These are phyloP conservation scores for Luzula sylvatica DNA, from an alignment of 176 grass and related monocot species.

Conservation along the genomic window DNA sequence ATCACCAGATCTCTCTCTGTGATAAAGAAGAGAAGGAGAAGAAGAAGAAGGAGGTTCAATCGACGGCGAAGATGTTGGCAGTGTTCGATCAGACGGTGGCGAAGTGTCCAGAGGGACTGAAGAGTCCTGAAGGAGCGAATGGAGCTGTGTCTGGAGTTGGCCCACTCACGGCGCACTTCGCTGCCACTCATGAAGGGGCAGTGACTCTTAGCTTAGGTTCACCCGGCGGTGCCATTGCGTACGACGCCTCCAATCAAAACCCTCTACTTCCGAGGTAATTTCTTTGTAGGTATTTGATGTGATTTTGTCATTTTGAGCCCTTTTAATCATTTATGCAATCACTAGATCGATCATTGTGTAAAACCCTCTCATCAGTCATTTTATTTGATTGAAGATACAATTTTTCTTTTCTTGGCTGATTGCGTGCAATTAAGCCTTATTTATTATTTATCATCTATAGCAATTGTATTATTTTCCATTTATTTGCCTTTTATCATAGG, in stretches of 20 bases:
- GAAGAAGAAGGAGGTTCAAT: slow-evolving; percentile 17
- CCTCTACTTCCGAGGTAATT: slow-evolving; percentile 57
- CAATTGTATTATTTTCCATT: too few species aligned
- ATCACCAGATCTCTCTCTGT: slow-evolving; percentile 7
- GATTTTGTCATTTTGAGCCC: too few species aligned
- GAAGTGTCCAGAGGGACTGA: slow-evolving; percentile 79
- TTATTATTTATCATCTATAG: too few species aligned
- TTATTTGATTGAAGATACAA: too few species aligned
- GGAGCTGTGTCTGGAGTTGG: slow-evolving; percentile 24
- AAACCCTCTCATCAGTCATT: too few species aligned
- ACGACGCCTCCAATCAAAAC: slow-evolving; percentile 44
- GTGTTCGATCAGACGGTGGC: slow-evolving; percentile 86
- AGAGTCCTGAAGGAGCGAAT: slow-evolving; percentile 31
- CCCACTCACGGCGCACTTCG: slow-evolving; percentile 53
- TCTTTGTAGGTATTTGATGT: too few species aligned
- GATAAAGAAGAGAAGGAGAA: background rate
- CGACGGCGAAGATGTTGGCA: slow-evolving; percentile 57
- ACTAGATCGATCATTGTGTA: too few species aligned
- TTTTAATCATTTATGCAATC: too few species aligned
- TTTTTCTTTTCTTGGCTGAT: too few species aligned
- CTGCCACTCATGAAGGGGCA: slow-evolving; percentile 26
- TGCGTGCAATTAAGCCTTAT: too few species aligned
- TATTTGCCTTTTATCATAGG: too few species aligned
- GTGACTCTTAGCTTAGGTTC: slow-evolving; percentile 67
- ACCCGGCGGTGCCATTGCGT: slow-evolving; percentile 54